A percentile compares a stretch with the other conserved stretches of the same genome.
phyloP scores from a whole-genome alignment of 371 early-diverging fungal species.

The Mortierella sp. region DNA sequence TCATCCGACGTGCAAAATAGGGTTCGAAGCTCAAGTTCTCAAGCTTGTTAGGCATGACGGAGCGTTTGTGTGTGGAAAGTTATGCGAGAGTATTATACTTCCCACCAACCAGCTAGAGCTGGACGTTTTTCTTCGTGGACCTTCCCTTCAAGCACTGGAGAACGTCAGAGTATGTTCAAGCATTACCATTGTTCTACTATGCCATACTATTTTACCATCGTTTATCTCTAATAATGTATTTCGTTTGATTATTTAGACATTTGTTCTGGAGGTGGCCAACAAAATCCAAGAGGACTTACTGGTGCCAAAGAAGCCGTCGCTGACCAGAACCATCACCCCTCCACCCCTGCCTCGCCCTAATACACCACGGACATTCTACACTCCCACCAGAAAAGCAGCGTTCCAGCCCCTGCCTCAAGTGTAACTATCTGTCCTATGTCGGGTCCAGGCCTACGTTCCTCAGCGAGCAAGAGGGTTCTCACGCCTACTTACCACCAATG shows the following conservation, averaged over 20 bases:
- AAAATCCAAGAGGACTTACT: background rate
- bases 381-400: too few species aligned
- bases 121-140: conserved; percentile 5
- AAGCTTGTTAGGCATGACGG: too few species aligned
- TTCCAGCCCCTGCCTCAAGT: too few species aligned
- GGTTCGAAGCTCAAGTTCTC: conserved; percentile 2
- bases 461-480: too few species aligned
- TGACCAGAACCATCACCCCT: too few species aligned
- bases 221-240: background rate
- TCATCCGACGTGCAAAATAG: background rate
- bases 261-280: conserved; percentile 2
- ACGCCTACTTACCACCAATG: too few species aligned
- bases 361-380: too few species aligned
- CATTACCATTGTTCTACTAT: background rate
- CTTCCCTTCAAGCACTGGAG: conserved; percentile 2
- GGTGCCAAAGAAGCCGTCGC: too few species aligned
- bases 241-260: conserved; percentile 1
- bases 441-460: too few species aligned
- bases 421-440: too few species aligned
- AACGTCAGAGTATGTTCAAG: conserved; percentile 1
- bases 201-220: too few species aligned
- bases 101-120: background rate
- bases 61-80: conserved; percentile 4
- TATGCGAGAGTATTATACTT: background rate
- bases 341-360: too few species aligned